A percentile compares a stretch with the other conserved stretches of the same genome.
Evolutionary conservation across 495 filamentous ascomycete genomes (phyloP).

Genomic region (Jackrogersella multiformis): DNA sequence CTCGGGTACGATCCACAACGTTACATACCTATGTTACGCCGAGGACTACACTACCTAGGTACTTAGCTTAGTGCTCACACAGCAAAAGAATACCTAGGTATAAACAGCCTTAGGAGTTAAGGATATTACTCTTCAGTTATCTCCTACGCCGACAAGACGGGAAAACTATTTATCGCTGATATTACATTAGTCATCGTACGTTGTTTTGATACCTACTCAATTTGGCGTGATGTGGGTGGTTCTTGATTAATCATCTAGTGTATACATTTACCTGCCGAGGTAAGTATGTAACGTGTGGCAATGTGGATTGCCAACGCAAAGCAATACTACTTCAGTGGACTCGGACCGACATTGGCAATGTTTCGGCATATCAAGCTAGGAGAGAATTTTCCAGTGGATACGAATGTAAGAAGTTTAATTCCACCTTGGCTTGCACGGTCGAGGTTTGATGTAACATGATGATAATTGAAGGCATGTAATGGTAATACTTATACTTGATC

Average conservation of each 20-base stretch:
- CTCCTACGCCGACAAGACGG: neutral
- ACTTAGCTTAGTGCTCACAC: no score
- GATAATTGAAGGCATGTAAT: no score
- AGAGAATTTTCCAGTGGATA: conserved; percentile 3
- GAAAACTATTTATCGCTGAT: conserved; percentile 8
- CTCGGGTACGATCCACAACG: no score
- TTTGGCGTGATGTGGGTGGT: no score
- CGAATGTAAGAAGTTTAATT: neutral
- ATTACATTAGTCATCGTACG: no score
- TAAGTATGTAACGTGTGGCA: neutral
- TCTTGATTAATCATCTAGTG: neutral
- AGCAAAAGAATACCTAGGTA: no score
- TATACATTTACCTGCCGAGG: no score
- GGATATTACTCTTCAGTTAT: no score
- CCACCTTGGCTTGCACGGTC: neutral
- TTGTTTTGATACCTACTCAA: no score
- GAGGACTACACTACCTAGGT: no score
- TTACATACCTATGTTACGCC: no score
- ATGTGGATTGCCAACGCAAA: conserved; percentile 1
- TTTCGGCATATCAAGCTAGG: neutral
- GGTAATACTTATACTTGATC: neutral
- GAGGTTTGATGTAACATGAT: no score
- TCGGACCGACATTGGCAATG: neutral
- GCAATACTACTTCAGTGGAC: neutral
- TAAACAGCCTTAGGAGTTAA: neutral